Base-by-base conservation (phyloP, 352 stramenopile genomes). In the Pythium scleroteichum region DNA sequence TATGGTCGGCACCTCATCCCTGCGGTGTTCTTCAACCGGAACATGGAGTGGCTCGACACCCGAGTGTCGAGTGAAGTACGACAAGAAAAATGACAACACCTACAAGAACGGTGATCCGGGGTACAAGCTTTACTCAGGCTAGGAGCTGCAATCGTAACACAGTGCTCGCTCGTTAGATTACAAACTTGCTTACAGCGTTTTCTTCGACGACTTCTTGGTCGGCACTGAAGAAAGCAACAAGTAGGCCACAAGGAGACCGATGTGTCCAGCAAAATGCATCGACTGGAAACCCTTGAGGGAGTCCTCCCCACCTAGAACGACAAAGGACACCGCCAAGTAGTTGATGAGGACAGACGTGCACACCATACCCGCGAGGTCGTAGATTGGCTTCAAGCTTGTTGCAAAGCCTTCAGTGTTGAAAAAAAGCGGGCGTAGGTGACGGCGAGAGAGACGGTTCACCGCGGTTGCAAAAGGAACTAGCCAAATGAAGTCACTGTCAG, bases 311-410 rank as follows among this genome's bases (percentile, higher is more conserved):
- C 79, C 87, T 23, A 91, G n/a, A 51, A 87, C 79, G 7, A 85
- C 72, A 54, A 91, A 91, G n/a, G 82, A 80, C 3, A 89, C 69
- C 2, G 73, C 82, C 47, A 91, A 56, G 60, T 89, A 89, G 62
- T 91, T 84, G 27, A 89, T 84, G 24, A 77, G 69, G 64, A 89
- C 59, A 19, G 67, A 62, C 16, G 82, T 91, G 58, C 57, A 72
- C 32, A 89, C 48, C 63, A 82, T 76, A 26, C 82, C 68, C 9
- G 78, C 57, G 6, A 76, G 7, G 50, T 91, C 79, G 61, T 91
- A 91, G 6, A 88, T 42, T n/a, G 53, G 58, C 67, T 90, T 90
- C 45, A 69, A 42, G 4, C 26, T 16, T 24, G 47, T 54, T 19
- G 12, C 29, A 10, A 35, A 45, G 16, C 68, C 67, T 40, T 75